Evolutionary conservation across 2,329 filamentous ascomycete genomes (phyloP).

Genomic region (Epichloe sp.): DNA sequence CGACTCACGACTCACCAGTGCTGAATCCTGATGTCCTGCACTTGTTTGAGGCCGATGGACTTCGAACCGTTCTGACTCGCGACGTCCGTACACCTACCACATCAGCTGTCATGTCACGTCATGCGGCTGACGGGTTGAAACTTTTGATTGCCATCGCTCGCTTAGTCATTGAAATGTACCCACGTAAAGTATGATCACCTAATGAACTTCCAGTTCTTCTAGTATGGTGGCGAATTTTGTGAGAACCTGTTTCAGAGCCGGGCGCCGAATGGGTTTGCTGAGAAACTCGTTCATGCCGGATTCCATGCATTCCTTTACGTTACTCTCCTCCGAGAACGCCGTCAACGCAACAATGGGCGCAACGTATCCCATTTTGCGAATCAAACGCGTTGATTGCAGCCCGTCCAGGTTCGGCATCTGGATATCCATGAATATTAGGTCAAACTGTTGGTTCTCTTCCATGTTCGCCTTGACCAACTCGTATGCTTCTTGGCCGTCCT

Average conservation of each 20-base stretch:
- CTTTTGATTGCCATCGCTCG: no score
- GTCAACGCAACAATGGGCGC: slow-evolving; percentile 84
- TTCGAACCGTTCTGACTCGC: no score
- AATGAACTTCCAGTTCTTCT: slow-evolving; percentile 39
- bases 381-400: slow-evolving; percentile 71
- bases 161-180: no score
- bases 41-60: no score
- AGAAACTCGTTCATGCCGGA: slow-evolving; percentile 90
- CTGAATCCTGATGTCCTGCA: no score
- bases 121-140: no score
- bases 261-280: slow-evolving; percentile 62
- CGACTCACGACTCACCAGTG: no score
- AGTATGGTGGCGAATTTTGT: slow-evolving; percentile 73
- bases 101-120: no score
- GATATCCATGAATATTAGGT: slow-evolving; percentile 92
- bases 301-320: slow-evolving; percentile 74
- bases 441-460: slow-evolving; percentile 58
- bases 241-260: slow-evolving; percentile 72
- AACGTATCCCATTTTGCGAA: slow-evolving; percentile 73
- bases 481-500: slow-evolving; percentile 76
- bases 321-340: slow-evolving; percentile 82
- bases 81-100: no score
- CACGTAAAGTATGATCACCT: no score
- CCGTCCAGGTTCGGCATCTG: slow-evolving; percentile 93
- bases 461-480: slow-evolving; percentile 76